Conservation (phyloP, 75 land plant genomes). For the Selaginella tamariscina region DNA sequence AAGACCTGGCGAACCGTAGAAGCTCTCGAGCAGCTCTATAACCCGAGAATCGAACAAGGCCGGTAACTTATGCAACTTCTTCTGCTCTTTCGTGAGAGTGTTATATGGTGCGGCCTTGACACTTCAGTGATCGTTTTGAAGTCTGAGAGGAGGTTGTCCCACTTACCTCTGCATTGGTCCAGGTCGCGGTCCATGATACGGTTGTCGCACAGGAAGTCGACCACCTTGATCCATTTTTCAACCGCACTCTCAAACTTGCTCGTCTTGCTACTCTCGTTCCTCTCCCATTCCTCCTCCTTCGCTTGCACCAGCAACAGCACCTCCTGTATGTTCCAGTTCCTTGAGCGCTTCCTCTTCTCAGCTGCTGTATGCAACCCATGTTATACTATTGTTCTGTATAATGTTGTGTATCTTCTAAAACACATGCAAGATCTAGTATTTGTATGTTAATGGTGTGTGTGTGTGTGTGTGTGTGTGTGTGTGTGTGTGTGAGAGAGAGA, state of each 20-base stretch:
- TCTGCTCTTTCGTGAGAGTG: neutral
- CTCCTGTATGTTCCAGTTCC: slow-evolving; percentile 9
- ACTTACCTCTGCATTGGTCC: slow-evolving; percentile 1
- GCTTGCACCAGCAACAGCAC: slow-evolving; percentile 10
- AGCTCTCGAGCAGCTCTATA: neutral
- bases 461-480: too few species aligned
- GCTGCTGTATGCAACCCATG: too few species aligned
- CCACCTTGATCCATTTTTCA: slow-evolving; percentile 1
- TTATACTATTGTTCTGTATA: too few species aligned
- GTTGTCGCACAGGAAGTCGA: neutral
- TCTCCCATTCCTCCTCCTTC: slow-evolving; percentile 9
- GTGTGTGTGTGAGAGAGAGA: too few species aligned
- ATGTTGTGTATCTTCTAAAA: too few species aligned
- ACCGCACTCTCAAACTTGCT: slow-evolving; percentile 4
- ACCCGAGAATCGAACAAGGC: neutral
- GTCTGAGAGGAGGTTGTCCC: slow-evolving; percentile 5
- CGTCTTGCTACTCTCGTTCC: neutral
- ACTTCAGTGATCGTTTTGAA: neutral
- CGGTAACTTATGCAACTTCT: neutral
- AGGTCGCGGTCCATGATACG: slow-evolving; percentile 3
- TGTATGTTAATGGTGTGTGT: too few species aligned
- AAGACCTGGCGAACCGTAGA: too few species aligned
- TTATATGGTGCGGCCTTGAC: neutral
- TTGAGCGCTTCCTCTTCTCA: neutral
- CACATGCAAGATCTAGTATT: too few species aligned